Evolutionary conservation across 345 rosid genomes (phyloP), one percentile per base, ranked within the genome.

Genomic region (Eutrema heterophyllum): DNA sequence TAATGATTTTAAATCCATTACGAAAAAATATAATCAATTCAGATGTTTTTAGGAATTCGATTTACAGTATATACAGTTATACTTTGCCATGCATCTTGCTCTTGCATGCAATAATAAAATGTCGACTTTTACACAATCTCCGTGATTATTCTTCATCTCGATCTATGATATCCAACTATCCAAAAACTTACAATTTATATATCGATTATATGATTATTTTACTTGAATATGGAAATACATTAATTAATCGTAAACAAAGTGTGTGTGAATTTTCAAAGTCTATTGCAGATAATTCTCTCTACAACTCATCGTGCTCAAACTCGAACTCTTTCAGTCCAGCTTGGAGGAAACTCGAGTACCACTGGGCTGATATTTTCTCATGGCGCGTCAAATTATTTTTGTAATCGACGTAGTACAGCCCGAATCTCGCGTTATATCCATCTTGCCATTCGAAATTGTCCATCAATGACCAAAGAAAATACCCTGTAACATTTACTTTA

Each of bases 401-500:
- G 70, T 68, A 46, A 18, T 69, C 79, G 44, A 63, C 59, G 9
- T 62, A 62, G 44, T 76, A 55, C 0, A 76, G 59, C 2, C 75
- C 79, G 6, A 76, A 76, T 14, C 79, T 69, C 12, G 79, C 32
- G 0, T 5, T 61, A 58, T 76, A 69, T 38, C 79, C 75, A 0
- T 76, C 70, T 76, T 76, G 75, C 79, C 79, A 44, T 15, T 76
- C 75, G 1, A 69, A 69, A 43, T 46, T 76, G 11, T 76, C 79
- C 79, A 55, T 69, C 52, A 76, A 15, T 18, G 75, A 76, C 79
- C 79, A 76, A 36, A 4, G 64, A 62, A 41, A 69, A 27, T 76
- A 76, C 41, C 79, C 70, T 18, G 79, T 76, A 13, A 76, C 79
- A n/a, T 76, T 68, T 26, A 76, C 75, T 35, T 76, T 76, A 52